Percentiles rank a stretch among this genome's conserved stretches.
These are phyloP conservation scores for Candida coleopterorum DNA, from an alignment of 805 yeast species.

Conservation along the genomic window DNA sequence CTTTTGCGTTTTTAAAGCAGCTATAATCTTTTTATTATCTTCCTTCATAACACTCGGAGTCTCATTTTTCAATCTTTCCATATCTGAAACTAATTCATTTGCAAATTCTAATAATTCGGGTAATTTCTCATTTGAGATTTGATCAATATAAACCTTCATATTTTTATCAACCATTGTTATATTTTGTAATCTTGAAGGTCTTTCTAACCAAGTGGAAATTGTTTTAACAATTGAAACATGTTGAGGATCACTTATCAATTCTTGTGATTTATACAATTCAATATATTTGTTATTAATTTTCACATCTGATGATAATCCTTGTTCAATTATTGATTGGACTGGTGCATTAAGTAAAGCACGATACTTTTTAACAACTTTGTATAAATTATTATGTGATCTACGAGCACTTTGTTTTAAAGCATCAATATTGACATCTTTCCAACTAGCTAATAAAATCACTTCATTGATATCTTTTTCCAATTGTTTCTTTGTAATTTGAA, in stretches of 20 bases:
- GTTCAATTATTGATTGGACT: slow-evolving; percentile 53
- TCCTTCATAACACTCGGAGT: slow-evolving; percentile 73
- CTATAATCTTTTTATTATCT: slow-evolving; percentile 61
- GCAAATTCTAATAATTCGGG: slow-evolving; percentile 57
- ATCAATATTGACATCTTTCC: slow-evolving; percentile 94
- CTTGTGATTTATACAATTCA: slow-evolving; percentile 11
- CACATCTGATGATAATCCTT: slow-evolving; percentile 35
- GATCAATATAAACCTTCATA: slow-evolving; percentile 45
- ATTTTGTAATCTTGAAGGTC: slow-evolving; percentile 56
- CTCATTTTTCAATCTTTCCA: slow-evolving; percentile 61
- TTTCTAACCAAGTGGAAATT: slow-evolving; percentile 46
- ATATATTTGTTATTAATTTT: neutral
- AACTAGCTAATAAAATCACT: slow-evolving; percentile 83
- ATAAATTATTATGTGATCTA: slow-evolving; percentile 77
- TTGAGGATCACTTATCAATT: slow-evolving; percentile 1
- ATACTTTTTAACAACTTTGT: slow-evolving; percentile 79
- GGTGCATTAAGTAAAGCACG: slow-evolving; percentile 54
- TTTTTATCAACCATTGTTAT: slow-evolving; percentile 47
- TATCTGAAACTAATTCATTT: slow-evolving; percentile 47
- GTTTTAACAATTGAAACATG: slow-evolving; percentile 18
- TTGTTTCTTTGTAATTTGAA: slow-evolving; percentile 44
- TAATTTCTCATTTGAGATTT: slow-evolving; percentile 27
- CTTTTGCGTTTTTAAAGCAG: slow-evolving; percentile 78
- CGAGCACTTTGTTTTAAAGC: slow-evolving; percentile 93
- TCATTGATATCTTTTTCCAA: slow-evolving; percentile 81